These are phyloP conservation scores for Edaphochlamys debaryana DNA, from an alignment of 139 green algal species.

Conservation along the genomic window DNA sequence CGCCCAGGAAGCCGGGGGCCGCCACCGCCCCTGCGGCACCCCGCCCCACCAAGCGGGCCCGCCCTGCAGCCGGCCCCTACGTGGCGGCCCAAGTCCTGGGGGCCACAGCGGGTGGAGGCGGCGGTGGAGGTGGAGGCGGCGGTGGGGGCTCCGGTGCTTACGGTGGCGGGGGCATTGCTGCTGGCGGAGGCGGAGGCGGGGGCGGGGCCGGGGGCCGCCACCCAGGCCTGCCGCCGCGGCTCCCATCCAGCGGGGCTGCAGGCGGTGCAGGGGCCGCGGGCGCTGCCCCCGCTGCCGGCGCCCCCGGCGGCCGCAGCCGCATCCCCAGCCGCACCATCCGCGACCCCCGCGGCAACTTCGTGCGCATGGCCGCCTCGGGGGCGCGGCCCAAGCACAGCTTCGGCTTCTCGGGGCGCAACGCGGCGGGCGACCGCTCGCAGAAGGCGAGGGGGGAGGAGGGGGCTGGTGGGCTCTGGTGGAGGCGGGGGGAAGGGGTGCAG, in stretches of 20 bases:
- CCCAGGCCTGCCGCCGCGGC: not conserved
- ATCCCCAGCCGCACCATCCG: conserved; percentile 1
- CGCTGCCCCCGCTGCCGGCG: conserved; percentile 3
- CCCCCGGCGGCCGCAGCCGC: not conserved
- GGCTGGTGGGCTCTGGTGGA: not conserved
- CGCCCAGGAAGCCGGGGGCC: too few relatives aligned
- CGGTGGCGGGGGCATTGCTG: not conserved
- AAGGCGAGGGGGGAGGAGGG: not conserved
- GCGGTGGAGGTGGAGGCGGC: not conserved
- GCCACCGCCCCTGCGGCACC: too few relatives aligned
- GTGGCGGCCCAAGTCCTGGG: too few relatives aligned
- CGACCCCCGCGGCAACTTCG: conserved; percentile 41
- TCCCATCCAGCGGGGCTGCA: too few relatives aligned
- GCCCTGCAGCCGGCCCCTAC: too few relatives aligned
- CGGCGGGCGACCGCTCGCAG: not conserved
- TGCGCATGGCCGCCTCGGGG: not conserved
- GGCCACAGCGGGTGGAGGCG: not conserved
- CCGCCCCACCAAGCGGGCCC: too few relatives aligned
- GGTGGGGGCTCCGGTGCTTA: not conserved
- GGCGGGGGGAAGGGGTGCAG: too few relatives aligned
- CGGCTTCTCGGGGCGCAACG: conserved; percentile 22
- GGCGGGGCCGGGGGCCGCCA: not conserved
- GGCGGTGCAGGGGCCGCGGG: not conserved
- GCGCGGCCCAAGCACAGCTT: conserved; percentile 45
- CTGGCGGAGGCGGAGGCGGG: not conserved